Evolutionary conservation across 345 rosid genomes (phyloP).

Genomic region (Mangifera indica): DNA sequence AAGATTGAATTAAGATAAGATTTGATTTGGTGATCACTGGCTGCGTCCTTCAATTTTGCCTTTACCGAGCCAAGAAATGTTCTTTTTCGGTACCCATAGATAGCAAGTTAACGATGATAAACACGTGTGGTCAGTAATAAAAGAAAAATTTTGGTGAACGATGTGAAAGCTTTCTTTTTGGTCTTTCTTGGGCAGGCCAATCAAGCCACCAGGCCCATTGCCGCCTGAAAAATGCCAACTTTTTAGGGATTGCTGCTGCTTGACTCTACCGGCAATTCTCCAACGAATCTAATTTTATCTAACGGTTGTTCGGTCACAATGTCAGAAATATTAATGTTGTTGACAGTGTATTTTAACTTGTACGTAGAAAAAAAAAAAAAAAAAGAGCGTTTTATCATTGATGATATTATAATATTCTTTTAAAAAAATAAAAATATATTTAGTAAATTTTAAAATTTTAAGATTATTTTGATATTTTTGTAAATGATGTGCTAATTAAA

Average conservation of each 20-base stretch:
- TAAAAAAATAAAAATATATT: too few relatives aligned
- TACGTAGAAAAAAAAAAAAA: too few relatives aligned
- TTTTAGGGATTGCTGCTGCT: background rate
- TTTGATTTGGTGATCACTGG: background rate
- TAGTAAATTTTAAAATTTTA: too few relatives aligned
- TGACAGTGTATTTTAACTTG: too few relatives aligned
- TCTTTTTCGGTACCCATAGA: background rate
- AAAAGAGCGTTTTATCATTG: too few relatives aligned
- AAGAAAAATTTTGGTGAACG: background rate
- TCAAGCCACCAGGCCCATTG: too few relatives aligned
- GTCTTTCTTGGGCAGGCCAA: background rate
- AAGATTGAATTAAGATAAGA: background rate
- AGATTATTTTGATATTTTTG: too few relatives aligned
- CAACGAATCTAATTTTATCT: background rate
- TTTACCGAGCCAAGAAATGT: background rate
- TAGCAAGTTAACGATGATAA: background rate
- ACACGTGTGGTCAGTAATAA: background rate
- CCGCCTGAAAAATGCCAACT: background rate
- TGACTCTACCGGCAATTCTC: background rate
- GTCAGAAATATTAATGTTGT: too few relatives aligned
- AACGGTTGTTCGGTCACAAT: too few relatives aligned
- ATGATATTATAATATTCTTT: too few relatives aligned
- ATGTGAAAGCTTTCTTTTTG: background rate
- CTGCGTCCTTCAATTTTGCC: background rate
- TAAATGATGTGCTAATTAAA: too few relatives aligned